Evolutionary conservation across 202 grass and related monocot species (phyloP).

Genomic region (Alloteropsis angusta): DNA sequence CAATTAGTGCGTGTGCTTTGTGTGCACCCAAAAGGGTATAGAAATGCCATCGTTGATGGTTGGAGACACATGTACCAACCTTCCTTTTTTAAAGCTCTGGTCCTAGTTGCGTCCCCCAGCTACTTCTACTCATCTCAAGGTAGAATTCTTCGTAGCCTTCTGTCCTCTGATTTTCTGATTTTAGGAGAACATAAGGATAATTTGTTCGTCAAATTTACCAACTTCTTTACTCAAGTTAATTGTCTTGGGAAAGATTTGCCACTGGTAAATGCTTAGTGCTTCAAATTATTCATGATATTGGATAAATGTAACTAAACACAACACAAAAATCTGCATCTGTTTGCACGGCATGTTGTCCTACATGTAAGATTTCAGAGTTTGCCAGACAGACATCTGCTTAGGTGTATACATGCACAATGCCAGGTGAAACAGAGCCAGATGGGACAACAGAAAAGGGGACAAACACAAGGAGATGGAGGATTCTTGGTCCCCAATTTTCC

Average conservation of each 20-base stretch:
- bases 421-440: constrained; percentile 18
- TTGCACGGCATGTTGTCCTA: not conserved
- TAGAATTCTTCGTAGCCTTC: not conserved
- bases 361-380: not conserved
- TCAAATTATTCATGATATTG: not conserved
- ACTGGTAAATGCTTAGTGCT: not conserved
- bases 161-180: not conserved
- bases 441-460: constrained; percentile 28
- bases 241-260: not conserved
- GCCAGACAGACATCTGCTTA: not conserved
- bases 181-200: not conserved
- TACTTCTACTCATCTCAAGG: not conserved
- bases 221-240: not conserved
- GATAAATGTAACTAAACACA: not conserved
- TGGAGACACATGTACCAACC: constrained; percentile 27
- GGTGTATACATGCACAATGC: not conserved
- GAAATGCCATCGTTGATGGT: constrained; percentile 26
- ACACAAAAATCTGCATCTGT: not conserved
- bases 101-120: not conserved
- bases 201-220: not conserved
- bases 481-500: constrained; percentile 30
- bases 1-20: not conserved
- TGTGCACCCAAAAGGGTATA: constrained; percentile 20
- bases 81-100: constrained; percentile 22
- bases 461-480: constrained; percentile 25